Conservation (phyloP, 2,329 filamentous ascomycete species). For the Sarocladiaceae sp. region DNA sequence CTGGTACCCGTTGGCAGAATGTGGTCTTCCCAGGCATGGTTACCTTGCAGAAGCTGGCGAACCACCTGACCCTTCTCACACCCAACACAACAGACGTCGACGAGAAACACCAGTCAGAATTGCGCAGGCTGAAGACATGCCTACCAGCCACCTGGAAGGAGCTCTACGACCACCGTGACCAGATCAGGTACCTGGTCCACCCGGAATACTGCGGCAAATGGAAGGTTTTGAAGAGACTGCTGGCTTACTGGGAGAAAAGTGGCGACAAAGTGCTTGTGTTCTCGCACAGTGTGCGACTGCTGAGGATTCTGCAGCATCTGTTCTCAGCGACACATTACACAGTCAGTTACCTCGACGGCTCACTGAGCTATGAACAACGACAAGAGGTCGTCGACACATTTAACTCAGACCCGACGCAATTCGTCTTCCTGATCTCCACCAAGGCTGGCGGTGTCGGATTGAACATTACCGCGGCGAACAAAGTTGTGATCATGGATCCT, state of each 20-base stretch:
- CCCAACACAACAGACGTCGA: conserved; percentile 59
- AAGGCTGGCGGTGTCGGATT: conserved; percentile 89
- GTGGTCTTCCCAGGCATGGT: conserved; percentile 83
- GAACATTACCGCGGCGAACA: conserved; percentile 97
- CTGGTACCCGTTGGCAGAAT: conserved; percentile 62
- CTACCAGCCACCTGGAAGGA: conserved; percentile 71
- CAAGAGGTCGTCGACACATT: conserved; percentile 82
- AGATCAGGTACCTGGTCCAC: conserved; percentile 75
- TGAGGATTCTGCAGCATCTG: conserved; percentile 79
- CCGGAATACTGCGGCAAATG: conserved; percentile 95
- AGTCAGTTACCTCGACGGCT: conserved; percentile 85
- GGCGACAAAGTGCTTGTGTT: conserved; percentile 96
- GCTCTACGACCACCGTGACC: conserved; percentile 71
- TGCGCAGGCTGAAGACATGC: conserved; percentile 68
- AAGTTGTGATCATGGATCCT: conserved; percentile 94
- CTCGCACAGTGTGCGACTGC: conserved; percentile 81
- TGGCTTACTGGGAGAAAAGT: conserved; percentile 84
- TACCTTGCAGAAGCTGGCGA: conserved; percentile 81
- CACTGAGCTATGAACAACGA: conserved; percentile 77
- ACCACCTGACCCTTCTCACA: conserved; percentile 86
- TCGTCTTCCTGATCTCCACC: conserved; percentile 94
- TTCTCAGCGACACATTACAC: conserved; percentile 88
- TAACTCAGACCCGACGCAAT: conserved; percentile 81
- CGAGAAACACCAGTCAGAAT: conserved; percentile 74
- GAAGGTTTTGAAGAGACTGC: conserved; percentile 81